phyloP scores from a whole-genome alignment of 2,329 filamentous ascomycete species.

The Aspergillus transmontanensis region DNA sequence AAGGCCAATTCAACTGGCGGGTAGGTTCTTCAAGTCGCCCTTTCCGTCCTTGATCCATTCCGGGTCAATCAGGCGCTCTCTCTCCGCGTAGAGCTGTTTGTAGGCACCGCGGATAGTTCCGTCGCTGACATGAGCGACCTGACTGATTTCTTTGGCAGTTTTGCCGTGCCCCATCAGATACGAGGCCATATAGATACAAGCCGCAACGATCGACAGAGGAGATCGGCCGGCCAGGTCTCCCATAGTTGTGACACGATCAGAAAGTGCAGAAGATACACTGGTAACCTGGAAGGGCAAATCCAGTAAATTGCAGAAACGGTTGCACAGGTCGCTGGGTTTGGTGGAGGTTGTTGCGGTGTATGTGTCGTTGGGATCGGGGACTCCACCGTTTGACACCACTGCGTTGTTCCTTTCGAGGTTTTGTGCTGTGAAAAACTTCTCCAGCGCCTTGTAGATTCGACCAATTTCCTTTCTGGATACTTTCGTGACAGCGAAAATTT shows the following conservation, averaged over 20 bases:
- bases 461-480: slow-evolving; percentile 98
- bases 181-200: slow-evolving; percentile 95
- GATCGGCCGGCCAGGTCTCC: slow-evolving; percentile 88
- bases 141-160: slow-evolving; percentile 82
- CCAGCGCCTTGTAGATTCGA: slow-evolving; percentile 88
- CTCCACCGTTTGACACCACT: slow-evolving; percentile 54
- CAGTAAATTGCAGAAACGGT: slow-evolving; percentile 85
- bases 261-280: slow-evolving; percentile 77
- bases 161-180: slow-evolving; percentile 79
- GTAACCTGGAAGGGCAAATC: slow-evolving; percentile 74
- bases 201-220: slow-evolving; percentile 88
- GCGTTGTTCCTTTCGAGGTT: slow-evolving; percentile 60
- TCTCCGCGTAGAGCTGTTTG: slow-evolving; percentile 77
- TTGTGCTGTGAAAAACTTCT: slow-evolving; percentile 80
- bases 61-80: slow-evolving; percentile 72
- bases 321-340: slow-evolving; percentile 80
- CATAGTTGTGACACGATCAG: slow-evolving; percentile 73
- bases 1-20: slow-evolving; percentile 46
- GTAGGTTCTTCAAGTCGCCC: slow-evolving; percentile 72
- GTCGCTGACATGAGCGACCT: slow-evolving; percentile 86
- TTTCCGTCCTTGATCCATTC: slow-evolving; percentile 74
- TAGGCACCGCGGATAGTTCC: slow-evolving; percentile 96
- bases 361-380: slow-evolving; percentile 54
- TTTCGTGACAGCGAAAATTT: slow-evolving; percentile 90
- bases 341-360: slow-evolving; percentile 78